Evolutionary conservation across 371 early-diverging fungal genomes (phyloP), one percentile per base, ranked within the genome.

Genomic region (Actinomucor elegans): DNA sequence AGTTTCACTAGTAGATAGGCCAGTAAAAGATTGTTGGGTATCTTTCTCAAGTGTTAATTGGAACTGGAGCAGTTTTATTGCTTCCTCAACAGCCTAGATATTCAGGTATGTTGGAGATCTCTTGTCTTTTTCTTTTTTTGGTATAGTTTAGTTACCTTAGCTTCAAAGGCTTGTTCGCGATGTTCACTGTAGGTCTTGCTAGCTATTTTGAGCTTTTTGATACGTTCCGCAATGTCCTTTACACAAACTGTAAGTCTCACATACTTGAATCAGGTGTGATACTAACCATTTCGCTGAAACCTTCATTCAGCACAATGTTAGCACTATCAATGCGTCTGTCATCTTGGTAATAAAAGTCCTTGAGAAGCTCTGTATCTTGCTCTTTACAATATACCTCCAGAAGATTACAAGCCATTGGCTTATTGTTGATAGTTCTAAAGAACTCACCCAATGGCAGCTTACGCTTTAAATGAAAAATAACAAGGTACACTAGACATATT

Each of bases 291-390:
- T 72, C 61, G 31, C 76, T 75, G 64, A 83, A 88, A 7, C 81
- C 86, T 66, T 87, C 83, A 7, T 75, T 52, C 23, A 86, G 49
- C 3, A 71, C 61, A 26, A 90, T 63, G 40, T 87, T 86, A 11
- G 94, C 96, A 14, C 79, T 82, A 18, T 93, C 91, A 1, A 81
- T 70, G 24, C 77, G 59, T 12, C 92, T 80, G 63, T 98, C 99
- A 57, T 95, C 95, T 69, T 97, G 97, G 65, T 90, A 96, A 63
- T 96, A 97, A 55, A 94, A 97, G 60, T 95, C 90, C 47, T 88
- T 87, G 43, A 98, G 75, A 0, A 96, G 66, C 14, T 88, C 84
- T 20, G 79, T 69, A 43, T 91, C 89, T 62, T 88, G 88, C 28
- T 89, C 79, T 31, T 80, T 84, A 67, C 88, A 81, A 66, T 93